A percentile compares a stretch with the other conserved stretches of the same genome.
Conservation (phyloP, 257 asterid genomes). For the Asclepias syriaca region DNA sequence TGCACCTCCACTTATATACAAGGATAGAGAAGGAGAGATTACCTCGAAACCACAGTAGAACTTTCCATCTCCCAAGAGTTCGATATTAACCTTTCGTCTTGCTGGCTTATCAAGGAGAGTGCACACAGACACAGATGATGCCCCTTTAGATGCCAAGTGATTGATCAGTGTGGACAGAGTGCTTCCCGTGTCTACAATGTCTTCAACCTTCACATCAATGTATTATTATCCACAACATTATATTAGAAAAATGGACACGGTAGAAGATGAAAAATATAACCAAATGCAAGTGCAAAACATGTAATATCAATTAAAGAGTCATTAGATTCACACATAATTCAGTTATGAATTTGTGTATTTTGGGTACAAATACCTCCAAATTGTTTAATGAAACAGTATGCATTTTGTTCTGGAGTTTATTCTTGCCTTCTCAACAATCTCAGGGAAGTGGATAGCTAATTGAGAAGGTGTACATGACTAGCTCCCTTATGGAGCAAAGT, state of each 20-base stretch:
- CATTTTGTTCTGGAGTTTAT: not conserved
- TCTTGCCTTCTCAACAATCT: not conserved
- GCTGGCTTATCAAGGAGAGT: slow-evolving; percentile 78
- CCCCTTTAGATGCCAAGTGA: slow-evolving; percentile 72
- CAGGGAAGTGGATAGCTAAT: not conserved
- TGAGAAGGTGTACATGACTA: too few relatives aligned
- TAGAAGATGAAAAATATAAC: not conserved
- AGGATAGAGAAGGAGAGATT: slow-evolving; percentile 18
- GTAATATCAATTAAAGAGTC: slow-evolving; percentile 1
- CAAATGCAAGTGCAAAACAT: not conserved
- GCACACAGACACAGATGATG: slow-evolving; percentile 78
- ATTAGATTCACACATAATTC: too few relatives aligned
- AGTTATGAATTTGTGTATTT: too few relatives aligned
- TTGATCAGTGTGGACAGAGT: slow-evolving; percentile 60
- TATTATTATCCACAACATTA: not conserved
- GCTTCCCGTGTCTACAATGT: slow-evolving; percentile 87
- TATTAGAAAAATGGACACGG: not conserved
- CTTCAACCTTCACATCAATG: slow-evolving; percentile 60
- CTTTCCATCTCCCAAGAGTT: slow-evolving; percentile 76
- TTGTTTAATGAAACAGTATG: not conserved
- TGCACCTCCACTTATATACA: not conserved
- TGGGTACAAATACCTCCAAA: not conserved
- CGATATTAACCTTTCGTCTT: slow-evolving; percentile 52
- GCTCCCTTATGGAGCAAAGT: too few relatives aligned
- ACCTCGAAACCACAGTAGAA: slow-evolving; percentile 89